Evolutionary conservation across 805 yeast genomes (phyloP).

Genomic region (Candida ipomoeae): DNA sequence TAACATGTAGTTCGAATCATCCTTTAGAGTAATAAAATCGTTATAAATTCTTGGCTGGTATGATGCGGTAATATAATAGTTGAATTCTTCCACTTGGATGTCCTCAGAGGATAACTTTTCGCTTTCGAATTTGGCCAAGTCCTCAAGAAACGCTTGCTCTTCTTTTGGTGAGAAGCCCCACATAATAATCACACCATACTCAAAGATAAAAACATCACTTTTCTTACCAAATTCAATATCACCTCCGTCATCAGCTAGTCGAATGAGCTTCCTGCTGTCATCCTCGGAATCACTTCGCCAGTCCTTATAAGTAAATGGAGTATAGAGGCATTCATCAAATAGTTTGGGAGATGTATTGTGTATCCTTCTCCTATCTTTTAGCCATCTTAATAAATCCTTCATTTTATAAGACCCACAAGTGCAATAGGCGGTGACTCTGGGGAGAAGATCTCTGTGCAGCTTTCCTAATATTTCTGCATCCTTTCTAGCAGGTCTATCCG

Average conservation of each 20-base stretch:
- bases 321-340: conserved; percentile 92
- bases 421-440: conserved; percentile 94
- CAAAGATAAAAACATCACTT: conserved; percentile 83
- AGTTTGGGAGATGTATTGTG: conserved; percentile 80
- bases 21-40: conserved; percentile 89
- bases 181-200: conserved; percentile 93
- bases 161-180: conserved; percentile 93
- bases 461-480: conserved; percentile 94
- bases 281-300: conserved; percentile 56
- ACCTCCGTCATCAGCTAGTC: conserved; percentile 92
- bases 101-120: conserved; percentile 91
- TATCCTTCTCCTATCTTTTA: conserved; percentile 67
- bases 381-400: conserved; percentile 82
- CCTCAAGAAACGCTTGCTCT: conserved; percentile 75
- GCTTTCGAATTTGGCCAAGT: conserved; percentile 84
- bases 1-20: conserved; percentile 85
- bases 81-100: conserved; percentile 90
- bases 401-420: conserved; percentile 90
- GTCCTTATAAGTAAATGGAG: conserved; percentile 81
- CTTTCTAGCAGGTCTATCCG: conserved; percentile 81
- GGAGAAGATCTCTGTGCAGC: conserved; percentile 75
- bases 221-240: conserved; percentile 82
- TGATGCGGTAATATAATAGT: conserved; percentile 87
- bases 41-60: conserved; percentile 95
- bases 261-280: conserved; percentile 42